These are phyloP conservation scores for Colletotrichum sublineola DNA, from an alignment of 2,329 filamentous ascomycete genomes.

Conservation along the genomic window DNA sequence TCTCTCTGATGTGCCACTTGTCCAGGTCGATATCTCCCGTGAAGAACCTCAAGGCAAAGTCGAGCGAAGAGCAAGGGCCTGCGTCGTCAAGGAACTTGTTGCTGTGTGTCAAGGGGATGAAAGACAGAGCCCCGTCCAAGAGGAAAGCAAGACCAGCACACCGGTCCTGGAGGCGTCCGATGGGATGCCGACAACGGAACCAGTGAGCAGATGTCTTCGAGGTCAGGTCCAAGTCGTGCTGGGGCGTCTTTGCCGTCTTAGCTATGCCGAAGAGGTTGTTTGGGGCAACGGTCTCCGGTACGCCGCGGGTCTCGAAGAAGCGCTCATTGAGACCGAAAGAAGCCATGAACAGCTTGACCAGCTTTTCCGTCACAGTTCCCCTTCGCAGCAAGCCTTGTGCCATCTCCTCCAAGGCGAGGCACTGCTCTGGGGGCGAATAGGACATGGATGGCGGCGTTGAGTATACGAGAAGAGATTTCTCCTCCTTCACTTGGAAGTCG, in stretches of 20 bases:
- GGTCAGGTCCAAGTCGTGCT: conserved; percentile 46
- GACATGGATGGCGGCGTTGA: conserved; percentile 51
- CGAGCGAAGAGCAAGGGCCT: conserved; percentile 60
- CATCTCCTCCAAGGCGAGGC: conserved; percentile 42
- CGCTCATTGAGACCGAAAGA: conserved; percentile 49
- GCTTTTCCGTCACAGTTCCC: conserved; percentile 46
- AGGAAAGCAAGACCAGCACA: conserved; percentile 56
- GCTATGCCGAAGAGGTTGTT: conserved; percentile 59
- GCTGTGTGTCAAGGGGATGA: conserved; percentile 58
- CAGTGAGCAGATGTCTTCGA: conserved; percentile 58
- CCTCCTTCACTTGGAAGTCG: conserved; percentile 61
- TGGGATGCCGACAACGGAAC: conserved; percentile 47
- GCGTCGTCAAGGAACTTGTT: conserved; percentile 59
- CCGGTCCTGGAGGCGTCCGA: conserved; percentile 50
- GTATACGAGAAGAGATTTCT: conserved; percentile 52
- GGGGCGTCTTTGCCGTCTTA: conserved; percentile 56
- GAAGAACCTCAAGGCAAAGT: conserved; percentile 63
- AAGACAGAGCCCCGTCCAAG: conserved; percentile 60
- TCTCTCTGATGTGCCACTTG: conserved; percentile 60
- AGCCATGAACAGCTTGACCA: conserved; percentile 44
- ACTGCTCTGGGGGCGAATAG: conserved; percentile 50
- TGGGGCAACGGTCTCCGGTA: conserved; percentile 55
- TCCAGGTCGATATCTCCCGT: conserved; percentile 53
- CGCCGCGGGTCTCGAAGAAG: conserved; percentile 54
- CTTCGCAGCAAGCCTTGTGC: conserved; percentile 42